Conservation (phyloP, 768 basidiomycete species). For the Mycena indigotica region DNA sequence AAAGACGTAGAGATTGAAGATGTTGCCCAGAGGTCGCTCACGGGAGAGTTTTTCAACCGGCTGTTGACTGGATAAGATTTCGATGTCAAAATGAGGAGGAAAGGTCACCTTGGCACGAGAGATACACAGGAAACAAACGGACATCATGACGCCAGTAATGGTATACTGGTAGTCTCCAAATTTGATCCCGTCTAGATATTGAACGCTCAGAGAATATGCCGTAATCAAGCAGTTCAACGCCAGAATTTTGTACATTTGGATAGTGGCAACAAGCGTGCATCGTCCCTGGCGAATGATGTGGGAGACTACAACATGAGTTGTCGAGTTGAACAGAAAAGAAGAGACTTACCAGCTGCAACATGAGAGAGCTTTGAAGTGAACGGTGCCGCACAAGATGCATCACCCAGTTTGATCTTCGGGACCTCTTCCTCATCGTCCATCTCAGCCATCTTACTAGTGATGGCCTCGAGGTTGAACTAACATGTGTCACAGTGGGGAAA, state of each 20-base stretch:
- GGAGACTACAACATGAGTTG: constrained; percentile 58
- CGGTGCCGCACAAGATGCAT: constrained; percentile 97
- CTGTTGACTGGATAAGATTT: constrained; percentile 40
- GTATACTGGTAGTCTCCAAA: constrained; percentile 99
- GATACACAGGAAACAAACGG: constrained; percentile 97
- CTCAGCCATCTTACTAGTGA: constrained; percentile 84
- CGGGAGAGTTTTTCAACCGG: constrained; percentile 95
- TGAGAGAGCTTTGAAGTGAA: constrained; percentile 99
- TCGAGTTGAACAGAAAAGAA: constrained; percentile 1
- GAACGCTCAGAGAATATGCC: constrained; percentile 96
- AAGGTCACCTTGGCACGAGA: constrained; percentile 84
- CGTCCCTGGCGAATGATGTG: constrained; percentile 98
- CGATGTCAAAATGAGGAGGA: neutral
- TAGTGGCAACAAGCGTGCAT: constrained; percentile 96
- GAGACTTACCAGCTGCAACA: constrained; percentile 87
- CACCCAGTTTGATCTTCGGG: constrained; percentile 99
- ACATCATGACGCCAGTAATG: constrained; percentile 96
- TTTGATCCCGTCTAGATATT: constrained; percentile 98
- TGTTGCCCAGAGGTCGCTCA: constrained; percentile 91
- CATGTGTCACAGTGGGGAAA: constrained; percentile 18
- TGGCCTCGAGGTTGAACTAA: constrained; percentile 76
- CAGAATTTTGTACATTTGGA: constrained; percentile 99
- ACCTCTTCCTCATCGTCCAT: constrained; percentile 95
- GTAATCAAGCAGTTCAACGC: constrained; percentile 98
- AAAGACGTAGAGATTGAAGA: constrained; percentile 95